Evolutionary conservation across 2,329 filamentous ascomycete genomes (phyloP), one percentile per base, ranked within the genome.

Genomic region (Fusarium tuaranense): DNA sequence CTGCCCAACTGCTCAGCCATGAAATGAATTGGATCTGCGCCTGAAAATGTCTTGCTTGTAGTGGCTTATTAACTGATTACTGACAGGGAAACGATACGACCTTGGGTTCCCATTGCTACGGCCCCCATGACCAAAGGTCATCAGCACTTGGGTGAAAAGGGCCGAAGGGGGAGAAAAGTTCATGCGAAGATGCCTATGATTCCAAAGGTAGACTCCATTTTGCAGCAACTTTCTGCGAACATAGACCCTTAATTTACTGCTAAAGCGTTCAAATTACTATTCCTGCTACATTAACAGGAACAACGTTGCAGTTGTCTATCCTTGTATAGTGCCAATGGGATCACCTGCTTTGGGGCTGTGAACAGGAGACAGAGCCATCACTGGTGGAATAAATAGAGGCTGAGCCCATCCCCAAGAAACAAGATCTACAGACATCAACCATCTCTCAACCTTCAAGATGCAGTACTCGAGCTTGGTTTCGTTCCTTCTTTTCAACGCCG

Each of bases 401-500:
- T 53, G 10, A 32, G 48, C 48, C 27, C 27, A 53, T 53, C 48
- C 48, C 10, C 48, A 20, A 10, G 12, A 32, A 53, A 14, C 48
- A 53, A 4, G 18, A 14, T 53, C 48, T 53, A 13, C 48, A 32
- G 48, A 20, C 48, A 53, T n/a, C 48, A 53, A 5, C 44, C 16
- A 32, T 10, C 55, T 59, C 55, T 38, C 55, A 18, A 18, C 30
- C 27, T 57, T 58, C 65, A 68, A 51, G 27, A 68, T 68, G 59
- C 36, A 58, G 7, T 58, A 58, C 30, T 32, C 32, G 13, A 34
- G 9, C 20, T 10, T 68, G 13, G 20, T 32, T 48, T 25, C 71
- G 0, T 7, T 69, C 1, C 8, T 75, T 4, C 70, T 75, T 8
- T 16, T 51, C 4, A 58, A 44, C 9, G 27, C 72, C 1, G 73